Evolutionary conservation across 495 filamentous ascomycete species (phyloP), one percentile per base, ranked within the genome.

Genomic region (Penicillium bovifimosum): DNA sequence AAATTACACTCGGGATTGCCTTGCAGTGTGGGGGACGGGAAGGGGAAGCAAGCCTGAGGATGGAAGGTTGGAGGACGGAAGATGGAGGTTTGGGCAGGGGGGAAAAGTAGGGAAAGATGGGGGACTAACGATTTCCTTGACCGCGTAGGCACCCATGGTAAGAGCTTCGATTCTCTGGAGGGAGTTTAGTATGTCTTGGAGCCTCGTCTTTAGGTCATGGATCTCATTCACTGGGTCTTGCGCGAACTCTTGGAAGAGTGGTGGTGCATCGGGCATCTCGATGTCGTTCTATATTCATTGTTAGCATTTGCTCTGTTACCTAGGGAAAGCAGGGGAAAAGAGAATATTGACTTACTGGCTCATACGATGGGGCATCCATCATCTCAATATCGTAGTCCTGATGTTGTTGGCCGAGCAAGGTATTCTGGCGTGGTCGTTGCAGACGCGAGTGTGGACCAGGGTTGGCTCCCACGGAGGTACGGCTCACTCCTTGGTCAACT

Each of bases 251-350:
- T n/a, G n/a, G n/a, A n/a, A 7, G 14, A 38, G 9, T 14, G 48
- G 18, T 24, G 49, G 54, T 7, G 54, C 54, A 13, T 56, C 54
- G 6, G 38, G 17, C 54, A 56, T 56, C 26, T 56, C 54, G 9
- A 53, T 41, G 5, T 50, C 48, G 16, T 16, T 50, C 45, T 47
- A 6, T 10, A 36, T 17, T 17, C 41, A 43, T 29, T 28, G 17
- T 34, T 47, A 27, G 45, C 5, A 26, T 34, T 14, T 6, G 33
- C 6, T 27, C 6, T 17, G 8, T 17, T 14, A 47, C n/a, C n/a
- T 9, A 26, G 6, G 17, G 31, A 14, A 24, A 4, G n/a, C n/a
- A n/a, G 31, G 9, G 11, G 24, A 8, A n/a, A n/a, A n/a, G n/a
- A n/a, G n/a, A n/a, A 8, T n/a, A n/a, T 41, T 24, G 5, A 14